Percentiles rank a stretch among this genome's conserved stretches.
Evolutionary conservation across 1,284 basidiomycete genomes (phyloP).

Genomic region (Hymenochaete sp.): DNA sequence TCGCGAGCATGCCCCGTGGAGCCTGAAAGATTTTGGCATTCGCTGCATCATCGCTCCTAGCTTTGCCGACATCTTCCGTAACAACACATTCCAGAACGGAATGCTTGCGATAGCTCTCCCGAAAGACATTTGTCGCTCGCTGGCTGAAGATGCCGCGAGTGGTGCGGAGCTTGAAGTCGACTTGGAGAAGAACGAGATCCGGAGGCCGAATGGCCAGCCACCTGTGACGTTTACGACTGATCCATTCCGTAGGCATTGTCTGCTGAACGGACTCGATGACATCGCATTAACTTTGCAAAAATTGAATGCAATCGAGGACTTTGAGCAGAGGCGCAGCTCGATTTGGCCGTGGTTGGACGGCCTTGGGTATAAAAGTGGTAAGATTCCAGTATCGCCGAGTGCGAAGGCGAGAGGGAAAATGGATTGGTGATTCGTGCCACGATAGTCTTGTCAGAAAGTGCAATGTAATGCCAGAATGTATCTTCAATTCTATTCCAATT

Average conservation of each 20-base stretch:
- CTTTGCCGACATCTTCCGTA: constrained; percentile 92
- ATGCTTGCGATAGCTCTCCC: constrained; percentile 83
- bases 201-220: constrained; percentile 66
- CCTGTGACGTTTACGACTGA: constrained; percentile 75
- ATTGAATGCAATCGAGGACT: constrained; percentile 56
- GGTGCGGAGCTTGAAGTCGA: constrained; percentile 84
- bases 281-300: constrained; percentile 87
- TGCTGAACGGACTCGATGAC: constrained; percentile 91
- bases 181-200: constrained; percentile 80
- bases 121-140: constrained; percentile 64
- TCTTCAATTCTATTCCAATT: too few relatives aligned
- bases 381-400: constrained; percentile 45
- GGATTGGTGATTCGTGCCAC: constrained; percentile 1
- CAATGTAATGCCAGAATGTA: background rate
- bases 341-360: constrained; percentile 93
- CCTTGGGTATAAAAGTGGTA: constrained; percentile 76
- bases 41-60: constrained; percentile 87
- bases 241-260: constrained; percentile 82
- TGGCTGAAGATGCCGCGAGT: constrained; percentile 76
- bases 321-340: constrained; percentile 69
- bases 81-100: constrained; percentile 93
- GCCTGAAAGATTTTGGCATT: constrained; percentile 94
- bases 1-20: constrained; percentile 95
- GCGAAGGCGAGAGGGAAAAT: background rate
- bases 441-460: background rate